Conservation (phyloP, 768 basidiomycete species). For the Mycena crocata region DNA sequence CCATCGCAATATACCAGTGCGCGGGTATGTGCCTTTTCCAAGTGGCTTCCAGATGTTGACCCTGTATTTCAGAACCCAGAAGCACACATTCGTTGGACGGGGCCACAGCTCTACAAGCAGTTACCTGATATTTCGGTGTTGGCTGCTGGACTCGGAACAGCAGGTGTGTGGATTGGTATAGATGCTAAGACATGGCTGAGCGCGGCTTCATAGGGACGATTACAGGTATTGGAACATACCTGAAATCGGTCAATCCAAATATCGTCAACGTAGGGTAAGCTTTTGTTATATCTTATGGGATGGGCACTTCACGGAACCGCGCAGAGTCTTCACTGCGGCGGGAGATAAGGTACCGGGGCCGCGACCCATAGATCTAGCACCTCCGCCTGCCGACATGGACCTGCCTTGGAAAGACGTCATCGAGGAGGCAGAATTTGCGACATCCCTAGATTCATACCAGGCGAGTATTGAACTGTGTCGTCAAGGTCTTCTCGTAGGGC, state of each 20-base stretch:
- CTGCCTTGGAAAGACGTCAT: conserved; percentile 30
- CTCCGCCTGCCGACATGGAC: conserved; percentile 23
- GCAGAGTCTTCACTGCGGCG: conserved; percentile 22
- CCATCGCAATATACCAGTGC: conserved; percentile 26
- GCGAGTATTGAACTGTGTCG: conserved; percentile 27
- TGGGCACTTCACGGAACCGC: not conserved
- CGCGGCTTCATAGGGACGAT: conserved; percentile 17
- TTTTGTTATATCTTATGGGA: not conserved
- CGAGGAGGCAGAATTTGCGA: conserved; percentile 20
- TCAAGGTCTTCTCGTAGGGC: conserved; percentile 28
- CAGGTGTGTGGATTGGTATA: not conserved
- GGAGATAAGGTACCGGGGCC: conserved; percentile 29
- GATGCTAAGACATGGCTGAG: not conserved
- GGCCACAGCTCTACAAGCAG: conserved; percentile 23
- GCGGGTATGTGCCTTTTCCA: conserved; percentile 2
- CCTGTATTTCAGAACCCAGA: conserved; percentile 13
- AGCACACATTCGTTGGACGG: conserved; percentile 30
- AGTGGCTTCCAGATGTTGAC: not conserved
- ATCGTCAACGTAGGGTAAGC: conserved; percentile 25
- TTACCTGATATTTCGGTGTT: conserved; percentile 27
- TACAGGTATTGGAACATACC: conserved; percentile 19
- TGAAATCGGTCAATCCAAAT: conserved; percentile 19
- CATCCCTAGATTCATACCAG: conserved; percentile 23
- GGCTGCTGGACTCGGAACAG: conserved; percentile 23
- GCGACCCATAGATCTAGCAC: conserved; percentile 24